Evolutionary conservation across 2,329 filamentous ascomycete species (phyloP).

Genomic region (Ambrosiella beaveri): DNA sequence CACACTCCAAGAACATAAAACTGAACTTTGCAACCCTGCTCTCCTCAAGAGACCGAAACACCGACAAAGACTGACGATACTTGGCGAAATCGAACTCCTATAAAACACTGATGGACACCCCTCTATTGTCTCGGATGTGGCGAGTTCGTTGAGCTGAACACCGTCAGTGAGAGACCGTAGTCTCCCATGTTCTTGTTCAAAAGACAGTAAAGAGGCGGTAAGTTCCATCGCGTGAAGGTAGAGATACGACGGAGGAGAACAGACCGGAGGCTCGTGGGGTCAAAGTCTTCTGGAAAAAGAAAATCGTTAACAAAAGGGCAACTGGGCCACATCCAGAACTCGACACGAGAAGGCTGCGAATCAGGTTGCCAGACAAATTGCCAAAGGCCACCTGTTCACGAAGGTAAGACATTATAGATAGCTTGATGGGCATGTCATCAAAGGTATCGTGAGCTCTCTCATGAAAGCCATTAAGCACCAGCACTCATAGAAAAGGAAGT

Average conservation of each 20-base stretch:
- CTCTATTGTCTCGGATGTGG: too few relatives aligned
- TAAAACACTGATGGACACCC: too few relatives aligned
- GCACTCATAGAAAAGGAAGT: not conserved
- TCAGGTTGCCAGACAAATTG: not conserved
- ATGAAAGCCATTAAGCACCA: not conserved
- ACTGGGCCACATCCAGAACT: not conserved
- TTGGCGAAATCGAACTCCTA: too few relatives aligned
- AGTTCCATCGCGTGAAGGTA: not conserved
- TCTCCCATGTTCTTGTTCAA: not conserved
- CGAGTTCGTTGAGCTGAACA: too few relatives aligned
- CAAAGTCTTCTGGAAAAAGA: constrained; percentile 1
- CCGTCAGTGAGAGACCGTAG: too few relatives aligned
- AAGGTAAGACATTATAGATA: not conserved
- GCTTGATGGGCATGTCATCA: not conserved
- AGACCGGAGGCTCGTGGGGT: not conserved
- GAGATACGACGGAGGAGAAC: not conserved
- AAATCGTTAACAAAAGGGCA: not conserved
- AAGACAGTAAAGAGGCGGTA: not conserved
- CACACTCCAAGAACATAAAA: not conserved
- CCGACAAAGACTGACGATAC: too few relatives aligned
- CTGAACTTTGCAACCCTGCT: not conserved
- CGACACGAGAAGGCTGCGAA: not conserved
- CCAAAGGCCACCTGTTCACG: not conserved
- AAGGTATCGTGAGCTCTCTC: not conserved
- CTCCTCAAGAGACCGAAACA: not conserved